Conservation (phyloP, 768 basidiomycete species). For the Cyathus striatus region DNA sequence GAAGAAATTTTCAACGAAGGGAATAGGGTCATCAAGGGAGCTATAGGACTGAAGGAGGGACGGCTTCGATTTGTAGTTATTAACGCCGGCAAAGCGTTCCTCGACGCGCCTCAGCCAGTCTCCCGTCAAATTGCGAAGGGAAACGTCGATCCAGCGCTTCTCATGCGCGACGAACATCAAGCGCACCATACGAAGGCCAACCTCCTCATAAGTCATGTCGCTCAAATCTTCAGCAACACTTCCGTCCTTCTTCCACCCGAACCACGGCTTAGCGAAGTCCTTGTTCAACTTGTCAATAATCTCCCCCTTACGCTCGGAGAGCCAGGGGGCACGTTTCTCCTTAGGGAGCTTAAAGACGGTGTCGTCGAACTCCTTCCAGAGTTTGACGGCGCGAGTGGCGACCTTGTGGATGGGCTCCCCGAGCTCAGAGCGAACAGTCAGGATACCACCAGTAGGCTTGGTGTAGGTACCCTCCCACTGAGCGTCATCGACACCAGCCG, state of each 20-base stretch:
- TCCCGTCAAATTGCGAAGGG: constrained; percentile 88
- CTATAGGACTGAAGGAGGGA: constrained; percentile 84
- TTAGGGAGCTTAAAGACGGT: constrained; percentile 93
- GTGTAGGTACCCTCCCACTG: constrained; percentile 94
- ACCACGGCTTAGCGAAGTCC: constrained; percentile 97
- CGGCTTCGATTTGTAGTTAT: constrained; percentile 67
- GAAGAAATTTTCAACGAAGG: constrained; percentile 82
- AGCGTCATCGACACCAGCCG: constrained; percentile 84
- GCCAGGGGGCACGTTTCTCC: constrained; percentile 91
- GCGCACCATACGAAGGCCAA: constrained; percentile 83
- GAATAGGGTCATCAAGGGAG: constrained; percentile 74
- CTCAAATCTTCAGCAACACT: constrained; percentile 77
- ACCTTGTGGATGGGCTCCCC: constrained; percentile 99
- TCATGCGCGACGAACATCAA: constrained; percentile 94
- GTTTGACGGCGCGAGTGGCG: constrained; percentile 91
- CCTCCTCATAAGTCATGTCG: constrained; percentile 99
- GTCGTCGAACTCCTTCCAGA: constrained; percentile 99
- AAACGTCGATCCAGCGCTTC: constrained; percentile 88
- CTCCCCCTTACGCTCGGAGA: constrained; percentile 81
- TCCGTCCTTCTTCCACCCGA: constrained; percentile 94
- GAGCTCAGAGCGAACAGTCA: constrained; percentile 96
- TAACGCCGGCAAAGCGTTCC: constrained; percentile 90
- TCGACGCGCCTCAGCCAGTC: constrained; percentile 97
- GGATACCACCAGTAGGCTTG: constrained; percentile 91
- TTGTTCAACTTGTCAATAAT: constrained; percentile 89